These are phyloP conservation scores for Sclerotinia spermophila DNA, from an alignment of 2,329 filamentous ascomycete genomes.

Conservation along the genomic window DNA sequence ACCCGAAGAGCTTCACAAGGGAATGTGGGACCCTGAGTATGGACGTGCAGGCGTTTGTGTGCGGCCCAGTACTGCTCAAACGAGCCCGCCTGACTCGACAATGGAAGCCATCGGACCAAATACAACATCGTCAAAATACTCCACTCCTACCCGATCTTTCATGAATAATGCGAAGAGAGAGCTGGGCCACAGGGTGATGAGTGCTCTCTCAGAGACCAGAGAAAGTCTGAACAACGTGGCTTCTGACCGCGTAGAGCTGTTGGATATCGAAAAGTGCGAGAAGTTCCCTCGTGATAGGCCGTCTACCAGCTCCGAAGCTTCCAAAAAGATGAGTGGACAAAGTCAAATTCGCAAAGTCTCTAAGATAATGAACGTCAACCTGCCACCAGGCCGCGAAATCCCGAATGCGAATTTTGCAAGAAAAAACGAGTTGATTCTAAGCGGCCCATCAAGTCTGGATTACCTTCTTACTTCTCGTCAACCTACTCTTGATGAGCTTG, in stretches of 20 bases:
- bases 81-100: neutral
- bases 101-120: neutral
- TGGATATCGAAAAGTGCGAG: neutral
- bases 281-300: neutral
- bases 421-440: slow-evolving; percentile 42
- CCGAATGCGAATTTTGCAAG: slow-evolving; percentile 46
- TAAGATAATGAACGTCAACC: slow-evolving; percentile 11
- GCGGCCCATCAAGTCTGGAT: slow-evolving; percentile 23
- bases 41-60: slow-evolving; percentile 18
- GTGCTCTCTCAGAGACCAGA: slow-evolving; percentile 14
- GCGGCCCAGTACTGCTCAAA: neutral
- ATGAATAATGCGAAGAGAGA: slow-evolving; percentile 13
- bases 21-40: slow-evolving; percentile 20
- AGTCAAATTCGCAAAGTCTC: neutral
- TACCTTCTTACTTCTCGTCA: slow-evolving; percentile 15
- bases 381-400: slow-evolving; percentile 32
- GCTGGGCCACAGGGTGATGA: slow-evolving; percentile 1
- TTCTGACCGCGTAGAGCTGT: neutral
- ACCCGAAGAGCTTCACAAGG: slow-evolving; percentile 20
- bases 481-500: slow-evolving; percentile 12
- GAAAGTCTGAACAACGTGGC: neutral
- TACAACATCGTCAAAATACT: neutral
- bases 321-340: neutral
- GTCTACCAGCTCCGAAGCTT: neutral
- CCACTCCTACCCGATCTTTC: slow-evolving; percentile 11